Conservation (phyloP, 2,329 filamentous ascomycete genomes). For the Harringtonia lauricola region DNA sequence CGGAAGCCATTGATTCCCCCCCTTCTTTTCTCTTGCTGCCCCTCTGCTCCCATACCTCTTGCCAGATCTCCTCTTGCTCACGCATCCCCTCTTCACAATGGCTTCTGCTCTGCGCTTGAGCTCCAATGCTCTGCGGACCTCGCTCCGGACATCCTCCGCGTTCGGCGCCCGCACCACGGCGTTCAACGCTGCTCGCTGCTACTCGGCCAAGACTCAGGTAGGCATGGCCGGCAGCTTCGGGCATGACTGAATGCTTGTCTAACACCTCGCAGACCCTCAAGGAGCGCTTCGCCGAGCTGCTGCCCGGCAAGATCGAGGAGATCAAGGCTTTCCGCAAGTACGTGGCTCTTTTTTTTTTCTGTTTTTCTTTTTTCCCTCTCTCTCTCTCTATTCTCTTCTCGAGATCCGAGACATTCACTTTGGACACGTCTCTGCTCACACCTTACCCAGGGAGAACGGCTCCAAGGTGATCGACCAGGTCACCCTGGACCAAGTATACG, state of each 20-base stretch:
- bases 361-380: background rate
- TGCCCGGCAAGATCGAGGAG: constrained; percentile 96
- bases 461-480: constrained; percentile 95
- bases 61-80: constrained; percentile 14
- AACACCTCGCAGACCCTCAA: constrained; percentile 64
- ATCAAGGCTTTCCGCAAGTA: constrained; percentile 98
- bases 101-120: constrained; percentile 73
- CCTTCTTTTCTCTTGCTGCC: constrained; percentile 12
- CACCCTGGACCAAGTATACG: constrained; percentile 98
- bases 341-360: constrained; percentile 22
- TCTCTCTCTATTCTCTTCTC: background rate
- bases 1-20: too few relatives aligned
- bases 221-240: too few relatives aligned
- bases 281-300: constrained; percentile 92
- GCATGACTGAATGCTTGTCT: constrained; percentile 3
- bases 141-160: constrained; percentile 50
- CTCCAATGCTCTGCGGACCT: constrained; percentile 71
- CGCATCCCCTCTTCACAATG: constrained; percentile 42
- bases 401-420: background rate
- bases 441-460: constrained; percentile 64
- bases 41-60: constrained; percentile 19
- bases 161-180: constrained; percentile 58
- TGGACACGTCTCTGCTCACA: too few relatives aligned
- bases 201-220: constrained; percentile 89
- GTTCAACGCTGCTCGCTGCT: constrained; percentile 79